Base-by-base conservation (phyloP, 495 filamentous ascomycete species). In the Neurospora sp. region DNA sequence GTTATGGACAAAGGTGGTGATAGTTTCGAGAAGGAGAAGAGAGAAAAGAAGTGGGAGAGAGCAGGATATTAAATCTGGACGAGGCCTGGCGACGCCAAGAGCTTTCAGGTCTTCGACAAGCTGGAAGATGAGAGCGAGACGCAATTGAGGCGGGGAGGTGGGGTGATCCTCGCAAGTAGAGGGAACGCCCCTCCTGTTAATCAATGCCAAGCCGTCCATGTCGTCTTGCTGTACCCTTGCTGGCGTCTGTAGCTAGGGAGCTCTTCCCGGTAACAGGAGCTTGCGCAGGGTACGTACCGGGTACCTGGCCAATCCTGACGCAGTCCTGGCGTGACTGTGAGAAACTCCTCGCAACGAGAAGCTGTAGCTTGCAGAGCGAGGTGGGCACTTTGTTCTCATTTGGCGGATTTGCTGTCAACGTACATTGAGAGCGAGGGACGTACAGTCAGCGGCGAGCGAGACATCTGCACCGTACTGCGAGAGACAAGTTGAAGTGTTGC, bases 81-180 rank as follows among this genome's bases (percentile, higher is more conserved):
- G 27, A 66, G 53, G 22, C 53, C 53, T 41, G 69, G 68, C 73
- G 68, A 72, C 68, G 44, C 22, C 40, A 71, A 75, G 76, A 80
- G 73, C 75, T 80, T 75, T 77, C 72, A 35, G 46, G 69, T 61
- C 40, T 66, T 39, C 40, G 69, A 35, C 70, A 41, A 74, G 71
- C 41, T 74, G 70, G 76, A 46, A 72, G 72, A 59, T n/a, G 42
- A 70, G 68, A 74, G 78, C 27, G 27, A 31, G 79, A 79, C 78
- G 79, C 71, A 66, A 72, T 69, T 70, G 74, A 42, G 78, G 79
- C 78, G 76, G 79, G 78, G 74, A 42, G 78, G 79, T 79, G 76
- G 79, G 78, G 79, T 80, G 79, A 79, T 76, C 72, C 69, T 40
- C 22, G 48, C 22, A 69, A 69, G 76, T 76, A 71, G 69, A 72